Evolutionary conservation across 176 grass and related monocot genomes (phyloP), one percentile per base, ranked within the genome.

Genomic region (Typha latifolia): DNA sequence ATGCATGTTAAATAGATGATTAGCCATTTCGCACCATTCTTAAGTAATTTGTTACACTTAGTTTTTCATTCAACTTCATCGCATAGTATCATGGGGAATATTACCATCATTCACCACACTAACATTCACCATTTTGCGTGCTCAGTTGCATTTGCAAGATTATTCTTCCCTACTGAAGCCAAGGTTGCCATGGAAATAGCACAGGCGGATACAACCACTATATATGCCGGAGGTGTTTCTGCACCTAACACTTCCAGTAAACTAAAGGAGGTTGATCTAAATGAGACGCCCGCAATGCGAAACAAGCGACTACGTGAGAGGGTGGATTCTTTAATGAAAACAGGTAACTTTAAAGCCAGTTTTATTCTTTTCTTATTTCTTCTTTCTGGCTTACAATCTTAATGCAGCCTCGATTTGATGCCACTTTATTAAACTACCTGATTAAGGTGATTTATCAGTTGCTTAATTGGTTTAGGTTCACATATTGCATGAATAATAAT

Each of bases 181-280:
- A 99, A 93, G 73, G 67, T 87, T 57, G 94, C 84, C 43, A 99
- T 99, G 94, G 77, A 93, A 85, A 99, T 93, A 31, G 89, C 95
- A 0, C 95, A 99, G 51, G 95, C 89, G 69, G 95, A 87, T 14
- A 31, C 51, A 47, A 94, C 84, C 69, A 74, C 72, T 34, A 86
- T 94, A 83, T 81, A 93, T 47, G 76, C 83, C 9, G 37, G 37
- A 3, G 76, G 70, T 65, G 62, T 93, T 68, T 9, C 66, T 69
- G 69, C 62, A 62, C 26, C 86, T 64, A 78, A 63, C 34, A 86
- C 74, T 62, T 80, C 76, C 37, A 78, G 79, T 80, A 90, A 81
- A 76, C 78, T 99, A 49, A 90, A 81, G 77, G 95, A 99, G 65
- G 95, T 99, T 0, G 95, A 99, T 79, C 73, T 94, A 31, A 99